Base-by-base conservation (phyloP, 2,329 filamentous ascomycete genomes). In the Venturia aucupariae region DNA sequence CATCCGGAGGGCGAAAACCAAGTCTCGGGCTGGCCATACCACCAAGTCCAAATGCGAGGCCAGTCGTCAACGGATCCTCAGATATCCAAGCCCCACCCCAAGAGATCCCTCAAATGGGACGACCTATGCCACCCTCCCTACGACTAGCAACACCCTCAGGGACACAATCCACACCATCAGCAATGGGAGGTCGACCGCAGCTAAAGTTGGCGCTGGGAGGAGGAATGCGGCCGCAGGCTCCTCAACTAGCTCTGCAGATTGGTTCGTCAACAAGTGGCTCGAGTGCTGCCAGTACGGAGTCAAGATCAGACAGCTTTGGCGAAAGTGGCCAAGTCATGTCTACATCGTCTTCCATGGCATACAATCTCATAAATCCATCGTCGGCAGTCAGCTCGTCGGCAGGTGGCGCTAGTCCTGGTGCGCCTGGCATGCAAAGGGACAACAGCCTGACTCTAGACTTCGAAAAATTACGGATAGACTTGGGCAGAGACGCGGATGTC, bases 131-230 rank as follows among this genome's bases (percentile, higher is more conserved):
- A 35, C 92, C 92, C n/a, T 87, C 88, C 66, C 81, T 97, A 57
- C 89, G 90, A 71, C 82, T 97, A 24, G 90, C 90, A 19, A 97
- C 93, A 1, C 93, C 93, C 3, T 92, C 91, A 87, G 91, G 91
- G 66, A 90, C 86, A 73, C 86, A 86, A 67, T 82, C 85, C 64
- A 84, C 85, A 10, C 88, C 90, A 5, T 87, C 92, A 72, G 89
- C 82, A 86, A 76, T 85, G 83, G 74, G 82, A 74, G 69, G 80
- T 75, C 69, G 81, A 76, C 72, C 80, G 73, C 73, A 79, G 19
- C 48, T 42, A 7, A 57, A 57, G 10, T 22, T 57, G 51, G 51
- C 51, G 10, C 15, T 57, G 51, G 51, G 51, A 35, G 51, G 27
- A 57, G 51, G 51, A 19, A 57, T 35, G 30, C 51, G 51, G 51